These are phyloP conservation scores for Leishmania guyanensis DNA, from an alignment of 208 protist genomes.

Conservation along the genomic window DNA sequence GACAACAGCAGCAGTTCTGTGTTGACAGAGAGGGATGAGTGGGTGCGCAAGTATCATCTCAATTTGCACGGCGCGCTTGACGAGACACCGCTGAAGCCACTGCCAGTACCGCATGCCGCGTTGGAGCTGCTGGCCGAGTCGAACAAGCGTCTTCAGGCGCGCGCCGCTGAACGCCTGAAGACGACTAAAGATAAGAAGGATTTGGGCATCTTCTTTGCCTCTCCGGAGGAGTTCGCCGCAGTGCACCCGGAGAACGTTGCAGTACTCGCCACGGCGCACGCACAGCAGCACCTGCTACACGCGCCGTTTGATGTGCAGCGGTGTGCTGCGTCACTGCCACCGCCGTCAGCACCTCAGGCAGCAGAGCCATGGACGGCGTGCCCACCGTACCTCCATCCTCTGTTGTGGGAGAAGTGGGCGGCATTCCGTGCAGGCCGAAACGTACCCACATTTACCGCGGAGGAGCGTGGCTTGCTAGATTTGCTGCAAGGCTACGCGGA, in stretches of 20 bases:
- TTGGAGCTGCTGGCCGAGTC: slow-evolving; percentile 32
- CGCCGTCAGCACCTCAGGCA: not conserved
- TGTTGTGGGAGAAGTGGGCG: slow-evolving; percentile 76
- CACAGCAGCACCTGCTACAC: slow-evolving; percentile 52
- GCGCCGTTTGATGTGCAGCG: slow-evolving; percentile 45
- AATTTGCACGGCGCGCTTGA: slow-evolving; percentile 59
- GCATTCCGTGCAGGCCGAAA: slow-evolving; percentile 39
- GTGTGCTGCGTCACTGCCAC: not conserved
- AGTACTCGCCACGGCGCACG: slow-evolving; percentile 53
- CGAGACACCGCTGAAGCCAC: slow-evolving; percentile 41
- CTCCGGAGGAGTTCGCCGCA: slow-evolving; percentile 40
- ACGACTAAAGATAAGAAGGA: slow-evolving; percentile 29
- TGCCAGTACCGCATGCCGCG: slow-evolving; percentile 33
- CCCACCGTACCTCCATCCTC: slow-evolving; percentile 65
- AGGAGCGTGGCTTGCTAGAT: slow-evolving; percentile 79
- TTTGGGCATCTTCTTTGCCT: slow-evolving; percentile 44
- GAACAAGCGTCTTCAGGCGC: slow-evolving; percentile 31
- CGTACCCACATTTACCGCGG: slow-evolving; percentile 48
- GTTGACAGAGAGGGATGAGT: slow-evolving; percentile 42
- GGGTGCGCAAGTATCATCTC: slow-evolving; percentile 71
- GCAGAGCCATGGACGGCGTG: slow-evolving; percentile 15
- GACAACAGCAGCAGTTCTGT: not conserved
- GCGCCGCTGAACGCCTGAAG: slow-evolving; percentile 16
- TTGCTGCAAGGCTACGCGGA: slow-evolving; percentile 81
- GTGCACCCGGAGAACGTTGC: slow-evolving; percentile 53